Conservation (phyloP, 2,329 filamentous ascomycete genomes). For the Aspergillus ochraceus region DNA sequence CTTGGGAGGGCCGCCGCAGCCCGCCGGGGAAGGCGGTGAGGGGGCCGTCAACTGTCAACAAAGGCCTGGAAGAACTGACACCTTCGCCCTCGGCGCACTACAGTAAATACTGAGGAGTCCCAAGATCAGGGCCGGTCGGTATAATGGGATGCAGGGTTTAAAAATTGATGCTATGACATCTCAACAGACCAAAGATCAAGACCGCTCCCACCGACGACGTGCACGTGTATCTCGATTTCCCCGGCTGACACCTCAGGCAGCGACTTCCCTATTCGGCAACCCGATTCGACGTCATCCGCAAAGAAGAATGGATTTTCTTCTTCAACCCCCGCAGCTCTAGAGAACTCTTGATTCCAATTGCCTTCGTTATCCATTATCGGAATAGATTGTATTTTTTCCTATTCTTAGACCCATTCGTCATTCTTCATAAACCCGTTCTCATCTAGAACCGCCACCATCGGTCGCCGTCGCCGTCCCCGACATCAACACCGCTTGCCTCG, state of each 20-base stretch:
- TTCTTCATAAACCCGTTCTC: neutral
- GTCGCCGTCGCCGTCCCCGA: slow-evolving; percentile 22
- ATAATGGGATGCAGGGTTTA: too few relatives aligned
- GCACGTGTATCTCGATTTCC: too few relatives aligned
- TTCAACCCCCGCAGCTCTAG: neutral
- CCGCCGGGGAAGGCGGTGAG: slow-evolving; percentile 9
- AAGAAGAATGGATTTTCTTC: neutral
- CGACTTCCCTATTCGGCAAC: neutral
- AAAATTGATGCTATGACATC: too few relatives aligned
- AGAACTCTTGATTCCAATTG: neutral
- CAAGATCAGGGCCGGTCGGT: too few relatives aligned
- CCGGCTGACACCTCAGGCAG: slow-evolving; percentile 14
- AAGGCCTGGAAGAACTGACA: too few relatives aligned
- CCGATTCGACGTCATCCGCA: slow-evolving; percentile 13
- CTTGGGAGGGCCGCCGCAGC: neutral
- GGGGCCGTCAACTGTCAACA: neutral
- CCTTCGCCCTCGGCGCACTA: too few relatives aligned
- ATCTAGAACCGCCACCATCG: slow-evolving; percentile 16
- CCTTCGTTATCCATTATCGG: neutral
- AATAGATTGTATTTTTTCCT: neutral
- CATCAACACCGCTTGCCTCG: slow-evolving; percentile 20
- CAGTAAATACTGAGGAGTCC: too few relatives aligned
- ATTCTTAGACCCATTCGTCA: neutral
- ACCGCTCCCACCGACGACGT: neutral
- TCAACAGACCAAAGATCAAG: too few relatives aligned